These are phyloP conservation scores for Domatiomyces catenatus DNA, from an alignment of 2,329 filamentous ascomycete genomes.

Conservation along the genomic window DNA sequence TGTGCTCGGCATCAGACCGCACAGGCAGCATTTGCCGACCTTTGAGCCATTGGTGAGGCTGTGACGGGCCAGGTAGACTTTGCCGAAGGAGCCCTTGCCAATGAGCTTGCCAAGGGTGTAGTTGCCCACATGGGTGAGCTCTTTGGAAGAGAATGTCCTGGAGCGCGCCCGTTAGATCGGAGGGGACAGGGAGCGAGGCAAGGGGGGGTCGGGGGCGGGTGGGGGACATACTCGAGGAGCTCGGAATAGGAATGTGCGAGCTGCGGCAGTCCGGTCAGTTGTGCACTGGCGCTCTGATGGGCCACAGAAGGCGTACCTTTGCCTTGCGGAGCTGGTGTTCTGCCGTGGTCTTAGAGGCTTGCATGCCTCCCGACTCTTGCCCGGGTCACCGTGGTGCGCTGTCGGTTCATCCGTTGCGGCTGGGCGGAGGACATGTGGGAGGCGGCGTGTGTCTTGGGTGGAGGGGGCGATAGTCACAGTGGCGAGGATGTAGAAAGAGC, in stretches of 20 bases:
- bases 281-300: background rate
- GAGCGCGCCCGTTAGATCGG: constrained; percentile 7
- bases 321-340: constrained; percentile 44
- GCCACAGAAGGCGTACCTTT: constrained; percentile 29
- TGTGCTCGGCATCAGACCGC: background rate
- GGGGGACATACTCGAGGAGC: constrained; percentile 65
- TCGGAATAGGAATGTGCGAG: constrained; percentile 95
- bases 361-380: constrained; percentile 21
- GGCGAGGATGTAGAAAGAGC: constrained; percentile 20
- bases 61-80: constrained; percentile 89
- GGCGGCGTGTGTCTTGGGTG: too few relatives aligned
- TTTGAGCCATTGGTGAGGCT: constrained; percentile 98
- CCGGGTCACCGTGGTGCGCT: background rate
- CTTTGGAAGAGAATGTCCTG: constrained; percentile 86
- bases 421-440: background rate
- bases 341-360: constrained; percentile 35
- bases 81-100: constrained; percentile 95
- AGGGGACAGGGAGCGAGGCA: background rate
- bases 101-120: constrained; percentile 84
- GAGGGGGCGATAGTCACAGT: constrained; percentile 23
- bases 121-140: constrained; percentile 85
- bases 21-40: constrained; percentile 35
- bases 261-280: constrained; percentile 34
- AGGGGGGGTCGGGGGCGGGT: background rate
- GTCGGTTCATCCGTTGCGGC: background rate